phyloP scores from a whole-genome alignment of 345 rosid genomes.

The Brassica napus region Da-Ae NC_063445.1:56776001-56776500 shows the following conservation, averaged over 20 bases:
- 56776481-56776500: no score
- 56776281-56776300: constrained; percentile 18
- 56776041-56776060: constrained; percentile 18
- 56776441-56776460: no score
- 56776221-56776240: not conserved
- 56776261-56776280: constrained; percentile 31
- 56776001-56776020: not conserved
- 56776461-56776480: no score
- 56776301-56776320: constrained; percentile 1
- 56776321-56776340: constrained; percentile 8
- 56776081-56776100: not conserved
- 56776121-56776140: constrained; percentile 27
- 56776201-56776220: constrained; percentile 33
- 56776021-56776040: not conserved
- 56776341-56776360: no score
- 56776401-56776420: no score
- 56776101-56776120: not conserved
- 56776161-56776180: constrained; percentile 26
- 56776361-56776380: no score
- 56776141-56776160: constrained; percentile 32
- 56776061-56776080: constrained; percentile 10
- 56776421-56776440: no score
- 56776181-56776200: constrained; percentile 10
- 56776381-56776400: no score
- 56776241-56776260: constrained; percentile 13